Percentiles rank a stretch among this genome's conserved stretches.
These are phyloP conservation scores for Ramalina peruviana DNA, from an alignment of 495 filamentous ascomycete genomes.

Conservation along the genomic window DNA sequence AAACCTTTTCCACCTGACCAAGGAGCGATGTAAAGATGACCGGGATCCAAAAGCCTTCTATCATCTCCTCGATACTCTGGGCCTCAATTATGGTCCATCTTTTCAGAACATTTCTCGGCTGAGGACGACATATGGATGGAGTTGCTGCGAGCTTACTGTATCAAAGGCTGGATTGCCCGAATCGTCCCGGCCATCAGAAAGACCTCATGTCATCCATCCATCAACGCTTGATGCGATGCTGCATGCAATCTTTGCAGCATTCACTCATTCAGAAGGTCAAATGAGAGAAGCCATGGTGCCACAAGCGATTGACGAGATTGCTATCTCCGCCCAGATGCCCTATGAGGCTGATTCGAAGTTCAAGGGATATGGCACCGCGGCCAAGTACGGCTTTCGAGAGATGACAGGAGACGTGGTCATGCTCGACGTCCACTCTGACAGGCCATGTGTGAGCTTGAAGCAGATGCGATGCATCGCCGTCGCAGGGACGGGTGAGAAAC, in stretches of 20 bases:
- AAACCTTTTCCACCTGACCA: background rate
- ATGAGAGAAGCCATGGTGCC: conserved; percentile 14
- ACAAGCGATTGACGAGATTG: conserved; percentile 10
- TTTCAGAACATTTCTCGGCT: conserved; percentile 21
- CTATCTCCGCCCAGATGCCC: conserved; percentile 8
- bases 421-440: conserved; percentile 1
- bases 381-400: conserved; percentile 12
- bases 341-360: conserved; percentile 1
- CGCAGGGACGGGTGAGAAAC: background rate
- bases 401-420: conserved; percentile 6
- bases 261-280: background rate
- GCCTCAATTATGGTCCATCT: conserved; percentile 15
- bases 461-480: conserved; percentile 4
- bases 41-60: conserved; percentile 6
- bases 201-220: conserved; percentile 10
- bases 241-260: conserved; percentile 11
- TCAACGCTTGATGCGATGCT: conserved; percentile 8
- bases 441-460: conserved; percentile 1
- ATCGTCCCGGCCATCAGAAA: background rate
- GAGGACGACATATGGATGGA: background rate
- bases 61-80: background rate
- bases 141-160: conserved; percentile 3
- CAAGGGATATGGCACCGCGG: conserved; percentile 7
- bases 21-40: conserved; percentile 5
- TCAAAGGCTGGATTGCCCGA: background rate